Percentiles rank a stretch among this genome's conserved stretches.
These are phyloP conservation scores for Agroathelia rolfsii DNA, from an alignment of 1,284 basidiomycete genomes.

Conservation along the genomic window DNA sequence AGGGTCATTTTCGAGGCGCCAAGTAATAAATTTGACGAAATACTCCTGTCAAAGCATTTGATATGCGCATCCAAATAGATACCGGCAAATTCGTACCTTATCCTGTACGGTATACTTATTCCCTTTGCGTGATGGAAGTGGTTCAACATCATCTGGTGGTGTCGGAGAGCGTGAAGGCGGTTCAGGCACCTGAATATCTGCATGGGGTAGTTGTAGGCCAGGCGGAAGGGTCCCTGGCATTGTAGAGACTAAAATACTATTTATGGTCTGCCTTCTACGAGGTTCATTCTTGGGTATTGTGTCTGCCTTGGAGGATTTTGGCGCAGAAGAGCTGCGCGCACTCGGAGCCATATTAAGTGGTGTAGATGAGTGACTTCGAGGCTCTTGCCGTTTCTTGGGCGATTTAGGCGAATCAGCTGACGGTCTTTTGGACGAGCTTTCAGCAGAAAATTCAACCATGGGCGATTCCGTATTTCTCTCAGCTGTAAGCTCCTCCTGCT, in stretches of 20 bases:
- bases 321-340: conserved; percentile 11
- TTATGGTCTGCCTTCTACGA: conserved; percentile 6
- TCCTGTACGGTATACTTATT: conserved; percentile 58
- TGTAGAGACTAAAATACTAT: conserved; percentile 19
- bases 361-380: no score
- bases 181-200: conserved; percentile 43
- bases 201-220: conserved; percentile 41
- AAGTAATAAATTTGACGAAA: conserved; percentile 53
- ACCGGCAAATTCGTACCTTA: conserved; percentile 14
- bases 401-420: no score
- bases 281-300: conserved; percentile 12
- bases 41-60: no score
- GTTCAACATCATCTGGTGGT: conserved; percentile 42
- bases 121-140: conserved; percentile 27
- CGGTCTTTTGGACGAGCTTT: no score
- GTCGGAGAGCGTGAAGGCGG: conserved; percentile 58
- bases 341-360: no score
- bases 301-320: conserved; percentile 9
- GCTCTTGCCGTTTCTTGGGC: no score
- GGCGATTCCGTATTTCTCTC: no score
- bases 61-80: neutral
- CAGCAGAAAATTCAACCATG: no score
- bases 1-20: conserved; percentile 44
- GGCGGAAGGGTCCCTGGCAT: conserved; percentile 36
- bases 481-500: conserved; percentile 9